Evolutionary conservation across 2,329 filamentous ascomycete genomes (phyloP), one percentile per base, ranked within the genome.

Genomic region (Mollisia scopiformis): DNA sequence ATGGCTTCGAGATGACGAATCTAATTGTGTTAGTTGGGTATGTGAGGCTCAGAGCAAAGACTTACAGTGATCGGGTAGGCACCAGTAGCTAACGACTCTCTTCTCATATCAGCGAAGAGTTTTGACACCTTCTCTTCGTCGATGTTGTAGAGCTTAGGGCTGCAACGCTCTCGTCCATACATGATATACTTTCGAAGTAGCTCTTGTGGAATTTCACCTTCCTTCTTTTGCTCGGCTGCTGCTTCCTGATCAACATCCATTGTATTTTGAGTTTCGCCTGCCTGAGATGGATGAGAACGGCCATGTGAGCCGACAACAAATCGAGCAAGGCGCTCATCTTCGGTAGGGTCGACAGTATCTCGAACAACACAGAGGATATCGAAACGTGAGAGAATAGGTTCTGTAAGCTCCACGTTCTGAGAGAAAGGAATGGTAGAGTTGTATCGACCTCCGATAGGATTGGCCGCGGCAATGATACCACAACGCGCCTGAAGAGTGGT

Each of bases 1-100:
- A 98, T 97, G 64, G 94, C 94, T 83, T 99, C 95, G 33, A 99
- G 82, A 79, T 99, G 95, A 81, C 95, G 93, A 66, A 97, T 92
- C 93, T 97, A 67, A 23, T 11, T 23, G 57, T 54, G 41, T 64
- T 67, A 70, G 62, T 8, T 46, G 25, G 49, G 8, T 39, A 3
- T 55, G 3, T 19, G 3, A 35, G 6, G 25, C 1, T 19, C 35
- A 52, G 11, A 14, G 52, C 8, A 16, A 16, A 23, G 37, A 82
- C 91, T 79, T 84, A 98, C 95, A 27, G 95, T 99, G 65, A 99
- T 99, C 4, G 95, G 95, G 75, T 98, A 99, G 23, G 94, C 95
- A 23, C 95, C 95, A 25, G 95, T 99, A 1, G 93, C 93, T 63
- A 97, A 80, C 25, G 89, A 93, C 77, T 99, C 95, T 68, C 93